phyloP scores from a whole-genome alignment of 345 rosid genomes.

The Aegle marmelos region DNA sequence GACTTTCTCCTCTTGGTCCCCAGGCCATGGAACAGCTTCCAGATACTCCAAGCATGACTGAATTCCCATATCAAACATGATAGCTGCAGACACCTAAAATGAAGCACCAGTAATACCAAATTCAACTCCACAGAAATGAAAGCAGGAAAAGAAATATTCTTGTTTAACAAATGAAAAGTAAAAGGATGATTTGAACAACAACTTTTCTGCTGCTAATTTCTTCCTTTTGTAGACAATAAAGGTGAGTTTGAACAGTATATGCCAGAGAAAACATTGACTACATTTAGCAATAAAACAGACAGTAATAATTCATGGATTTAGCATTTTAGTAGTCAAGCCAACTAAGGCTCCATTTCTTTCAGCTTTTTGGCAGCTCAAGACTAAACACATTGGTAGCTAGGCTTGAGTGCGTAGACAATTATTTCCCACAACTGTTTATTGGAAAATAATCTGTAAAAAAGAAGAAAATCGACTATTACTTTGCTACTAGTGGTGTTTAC shows the following conservation, averaged over 20 bases:
- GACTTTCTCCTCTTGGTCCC: slow-evolving; percentile 72
- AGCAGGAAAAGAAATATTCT: not conserved
- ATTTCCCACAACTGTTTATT: not conserved
- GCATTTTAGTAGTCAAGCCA: not conserved
- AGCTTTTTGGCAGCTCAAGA: not conserved
- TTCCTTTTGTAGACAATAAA: not conserved
- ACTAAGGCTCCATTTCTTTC: not conserved
- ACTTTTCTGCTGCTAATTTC: not conserved
- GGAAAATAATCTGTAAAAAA: not conserved
- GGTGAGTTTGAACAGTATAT: not conserved
- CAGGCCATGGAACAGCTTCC: slow-evolving; percentile 95
- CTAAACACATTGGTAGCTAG: too few relatives aligned
- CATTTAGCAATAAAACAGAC: not conserved
- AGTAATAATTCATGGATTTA: not conserved
- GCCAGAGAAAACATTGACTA: not conserved
- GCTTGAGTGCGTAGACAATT: too few relatives aligned
- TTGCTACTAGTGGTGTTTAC: not conserved
- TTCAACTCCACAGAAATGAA: slow-evolving; percentile 3
- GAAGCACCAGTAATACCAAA: not conserved
- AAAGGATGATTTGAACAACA: not conserved
- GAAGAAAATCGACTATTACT: not conserved
- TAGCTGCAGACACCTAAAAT: slow-evolving; percentile 72
- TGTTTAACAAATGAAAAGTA: not conserved
- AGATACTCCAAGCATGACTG: slow-evolving; percentile 72
- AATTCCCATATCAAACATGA: slow-evolving; percentile 70